Percentiles rank a stretch among this genome's conserved stretches.
Evolutionary conservation across 2,329 filamentous ascomycete genomes (phyloP).

Genomic region (Basipetospora sp.): DNA sequence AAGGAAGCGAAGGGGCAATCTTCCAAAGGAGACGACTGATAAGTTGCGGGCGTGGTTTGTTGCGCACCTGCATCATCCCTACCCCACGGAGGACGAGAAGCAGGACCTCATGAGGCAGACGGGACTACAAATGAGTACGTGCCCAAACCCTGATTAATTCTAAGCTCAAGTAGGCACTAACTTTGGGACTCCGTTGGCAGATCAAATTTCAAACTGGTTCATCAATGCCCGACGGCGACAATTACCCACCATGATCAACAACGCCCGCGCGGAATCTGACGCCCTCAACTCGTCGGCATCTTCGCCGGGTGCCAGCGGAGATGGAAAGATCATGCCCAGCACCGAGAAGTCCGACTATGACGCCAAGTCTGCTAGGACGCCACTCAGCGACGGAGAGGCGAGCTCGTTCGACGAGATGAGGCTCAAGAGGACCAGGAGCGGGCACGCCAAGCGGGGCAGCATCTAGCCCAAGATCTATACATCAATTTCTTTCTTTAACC

Average conservation of each 20-base stretch:
- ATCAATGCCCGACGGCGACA: slow-evolving; percentile 61
- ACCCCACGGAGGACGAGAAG: slow-evolving; percentile 80
- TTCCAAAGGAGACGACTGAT: slow-evolving; percentile 81
- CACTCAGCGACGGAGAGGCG: slow-evolving; percentile 33
- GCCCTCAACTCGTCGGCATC: slow-evolving; percentile 21
- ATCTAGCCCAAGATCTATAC: slow-evolving; percentile 17
- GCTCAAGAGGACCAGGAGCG: slow-evolving; percentile 21
- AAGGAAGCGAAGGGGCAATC: slow-evolving; percentile 60
- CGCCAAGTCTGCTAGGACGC: slow-evolving; percentile 21
- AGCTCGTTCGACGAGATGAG: slow-evolving; percentile 31
- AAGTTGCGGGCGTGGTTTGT: slow-evolving; percentile 68
- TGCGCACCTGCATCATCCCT: slow-evolving; percentile 64
- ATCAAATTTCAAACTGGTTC: slow-evolving; percentile 68
- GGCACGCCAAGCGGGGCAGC: slow-evolving; percentile 30
- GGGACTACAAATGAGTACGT: slow-evolving; percentile 62
- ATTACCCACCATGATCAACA: slow-evolving; percentile 44
- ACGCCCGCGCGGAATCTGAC: slow-evolving; percentile 36
- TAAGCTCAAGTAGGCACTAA: too few species aligned
- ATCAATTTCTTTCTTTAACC: neutral
- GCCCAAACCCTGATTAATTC: too few species aligned
- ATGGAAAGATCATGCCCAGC: slow-evolving; percentile 23
- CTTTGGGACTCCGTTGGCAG: too few species aligned
- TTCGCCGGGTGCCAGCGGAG: slow-evolving; percentile 9
- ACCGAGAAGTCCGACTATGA: slow-evolving; percentile 26
- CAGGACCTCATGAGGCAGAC: slow-evolving; percentile 65